phyloP scores from a whole-genome alignment of 495 filamentous ascomycete genomes.

The Penicillium subrubescens region DNA sequence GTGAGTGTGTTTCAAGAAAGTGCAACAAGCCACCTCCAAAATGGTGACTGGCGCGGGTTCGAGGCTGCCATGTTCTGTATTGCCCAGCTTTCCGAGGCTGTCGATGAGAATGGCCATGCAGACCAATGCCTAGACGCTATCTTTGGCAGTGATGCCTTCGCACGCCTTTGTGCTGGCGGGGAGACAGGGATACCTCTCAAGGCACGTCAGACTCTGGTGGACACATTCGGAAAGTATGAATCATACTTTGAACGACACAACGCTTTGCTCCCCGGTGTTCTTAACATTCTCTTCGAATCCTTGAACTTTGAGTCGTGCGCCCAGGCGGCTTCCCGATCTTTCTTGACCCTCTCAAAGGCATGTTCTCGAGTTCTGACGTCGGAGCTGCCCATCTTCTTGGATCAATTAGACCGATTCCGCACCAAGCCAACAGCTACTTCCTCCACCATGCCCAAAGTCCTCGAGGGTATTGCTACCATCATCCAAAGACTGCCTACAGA shows the following conservation, averaged over 20 bases:
- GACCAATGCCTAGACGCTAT: conserved; percentile 70
- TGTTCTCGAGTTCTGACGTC: conserved; percentile 70
- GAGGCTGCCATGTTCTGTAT: conserved; percentile 83
- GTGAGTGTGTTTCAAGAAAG: conserved; percentile 70
- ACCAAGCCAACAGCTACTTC: conserved; percentile 62
- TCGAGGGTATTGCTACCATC: conserved; percentile 82
- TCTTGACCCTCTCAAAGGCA: conserved; percentile 75
- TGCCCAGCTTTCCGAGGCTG: conserved; percentile 71
- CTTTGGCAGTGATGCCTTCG: conserved; percentile 64
- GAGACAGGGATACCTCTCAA: conserved; percentile 59
- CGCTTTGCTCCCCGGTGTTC: conserved; percentile 68
- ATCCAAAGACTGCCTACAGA: conserved; percentile 75
- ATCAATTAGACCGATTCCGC: conserved; percentile 70
- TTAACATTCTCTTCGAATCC: conserved; percentile 82
- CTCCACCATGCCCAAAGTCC: conserved; percentile 74
- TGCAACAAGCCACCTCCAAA: conserved; percentile 58
- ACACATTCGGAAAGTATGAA: conserved; percentile 75
- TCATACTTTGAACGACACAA: conserved; percentile 78
- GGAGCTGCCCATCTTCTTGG: conserved; percentile 75
- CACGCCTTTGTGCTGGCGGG: conserved; percentile 55
- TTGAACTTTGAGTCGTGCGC: conserved; percentile 68
- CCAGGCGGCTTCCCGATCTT: conserved; percentile 74
- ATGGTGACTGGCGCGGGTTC: conserved; percentile 70
- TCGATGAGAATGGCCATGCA: conserved; percentile 64
- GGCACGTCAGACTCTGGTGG: conserved; percentile 75